These are phyloP conservation scores for Suhomyces prunicola DNA, from an alignment of 805 yeast species.

Conservation along the genomic window DNA sequence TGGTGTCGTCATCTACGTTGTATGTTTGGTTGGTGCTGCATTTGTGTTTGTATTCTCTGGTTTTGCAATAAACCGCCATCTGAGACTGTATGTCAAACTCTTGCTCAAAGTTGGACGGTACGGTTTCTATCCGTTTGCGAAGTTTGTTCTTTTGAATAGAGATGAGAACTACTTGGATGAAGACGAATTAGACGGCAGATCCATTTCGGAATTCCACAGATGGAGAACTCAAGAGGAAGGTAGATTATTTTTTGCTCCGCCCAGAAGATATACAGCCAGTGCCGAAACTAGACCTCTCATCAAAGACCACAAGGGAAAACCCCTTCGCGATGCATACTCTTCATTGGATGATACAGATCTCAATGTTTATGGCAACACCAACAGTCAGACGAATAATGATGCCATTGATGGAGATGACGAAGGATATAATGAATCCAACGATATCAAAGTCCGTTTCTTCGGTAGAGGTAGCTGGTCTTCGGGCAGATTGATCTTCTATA, in stretches of 20 bases:
- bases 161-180: constrained; percentile 81
- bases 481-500: constrained; percentile 75
- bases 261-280: constrained; percentile 36
- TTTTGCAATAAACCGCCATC: constrained; percentile 45
- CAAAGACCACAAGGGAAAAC: constrained; percentile 43
- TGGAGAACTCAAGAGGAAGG: constrained; percentile 85
- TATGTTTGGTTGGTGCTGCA: constrained; percentile 52
- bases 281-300: constrained; percentile 36
- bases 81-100: constrained; percentile 60
- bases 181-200: constrained; percentile 85
- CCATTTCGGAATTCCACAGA: constrained; percentile 76
- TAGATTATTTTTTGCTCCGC: constrained; percentile 75
- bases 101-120: constrained; percentile 65
- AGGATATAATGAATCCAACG: constrained; percentile 16
- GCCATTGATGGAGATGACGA: constrained; percentile 15
- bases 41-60: constrained; percentile 41
- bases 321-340: constrained; percentile 36
- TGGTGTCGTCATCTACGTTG: constrained; percentile 58
- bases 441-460: constrained; percentile 58
- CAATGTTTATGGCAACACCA: background rate
- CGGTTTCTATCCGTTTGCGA: constrained; percentile 84
- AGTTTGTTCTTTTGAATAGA: constrained; percentile 70
- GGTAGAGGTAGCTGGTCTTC: constrained; percentile 92
- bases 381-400: constrained; percentile 3
- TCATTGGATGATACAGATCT: constrained; percentile 20